Evolutionary conservation across 1,284 basidiomycete species (phyloP).

Genomic region (Puccinia novopanici): DNA sequence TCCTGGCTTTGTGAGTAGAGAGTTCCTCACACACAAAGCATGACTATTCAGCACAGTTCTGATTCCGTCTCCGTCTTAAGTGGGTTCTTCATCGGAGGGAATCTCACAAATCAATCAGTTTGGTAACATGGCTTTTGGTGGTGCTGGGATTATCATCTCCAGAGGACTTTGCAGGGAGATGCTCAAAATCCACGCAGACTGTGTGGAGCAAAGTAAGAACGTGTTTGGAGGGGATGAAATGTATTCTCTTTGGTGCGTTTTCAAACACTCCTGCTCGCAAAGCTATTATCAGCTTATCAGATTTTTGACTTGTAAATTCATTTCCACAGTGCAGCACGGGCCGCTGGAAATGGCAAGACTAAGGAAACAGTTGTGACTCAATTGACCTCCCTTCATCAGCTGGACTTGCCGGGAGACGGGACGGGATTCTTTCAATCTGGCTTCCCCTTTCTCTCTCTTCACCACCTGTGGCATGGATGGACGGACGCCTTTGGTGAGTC

Average conservation of each 20-base stretch:
- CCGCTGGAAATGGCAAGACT: slow-evolving; percentile 27
- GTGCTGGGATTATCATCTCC: slow-evolving; percentile 53
- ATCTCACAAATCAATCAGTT: slow-evolving; percentile 53
- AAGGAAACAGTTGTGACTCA: slow-evolving; percentile 41
- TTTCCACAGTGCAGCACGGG: slow-evolving; percentile 34
- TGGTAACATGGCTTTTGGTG: slow-evolving; percentile 53
- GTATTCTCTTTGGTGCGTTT: slow-evolving; percentile 53
- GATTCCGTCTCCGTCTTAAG: slow-evolving; percentile 16
- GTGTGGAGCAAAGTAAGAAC: slow-evolving; percentile 40
- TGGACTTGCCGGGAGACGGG: slow-evolving; percentile 55
- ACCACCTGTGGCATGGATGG: slow-evolving; percentile 54
- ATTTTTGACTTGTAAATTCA: too few species aligned
- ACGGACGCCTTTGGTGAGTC: slow-evolving; percentile 48
- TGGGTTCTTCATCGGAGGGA: slow-evolving; percentile 54
- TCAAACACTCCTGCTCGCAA: too few species aligned
- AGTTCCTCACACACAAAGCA: not conserved
- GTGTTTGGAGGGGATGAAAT: slow-evolving; percentile 54
- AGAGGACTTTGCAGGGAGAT: slow-evolving; percentile 51
- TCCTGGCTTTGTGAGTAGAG: slow-evolving; percentile 52
- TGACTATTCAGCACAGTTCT: not conserved
- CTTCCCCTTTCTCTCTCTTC: slow-evolving; percentile 54
- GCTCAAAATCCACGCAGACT: slow-evolving; percentile 51
- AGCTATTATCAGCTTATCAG: too few species aligned
- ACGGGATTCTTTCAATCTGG: slow-evolving; percentile 55
- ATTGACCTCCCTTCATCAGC: slow-evolving; percentile 38